These are phyloP conservation scores for Fallopia convolvulus DNA, from an alignment of 148 eudicot species.

Conservation along the genomic window DNA sequence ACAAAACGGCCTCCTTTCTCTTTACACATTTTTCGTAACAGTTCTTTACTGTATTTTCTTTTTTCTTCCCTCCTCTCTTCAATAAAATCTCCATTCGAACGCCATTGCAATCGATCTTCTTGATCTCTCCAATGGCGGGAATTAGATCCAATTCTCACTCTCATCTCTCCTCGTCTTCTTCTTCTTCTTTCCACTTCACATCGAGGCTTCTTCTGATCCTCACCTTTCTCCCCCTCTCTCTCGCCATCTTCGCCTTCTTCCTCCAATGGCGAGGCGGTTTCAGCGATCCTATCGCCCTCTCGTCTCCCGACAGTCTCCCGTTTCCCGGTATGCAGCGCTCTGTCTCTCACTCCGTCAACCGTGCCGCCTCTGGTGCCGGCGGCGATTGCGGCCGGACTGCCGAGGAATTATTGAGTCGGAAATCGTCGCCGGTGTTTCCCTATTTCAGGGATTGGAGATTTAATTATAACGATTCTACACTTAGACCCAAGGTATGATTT, in stretches of 20 bases:
- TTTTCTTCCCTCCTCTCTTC: neutral
- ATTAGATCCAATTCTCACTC: slow-evolving; percentile 35
- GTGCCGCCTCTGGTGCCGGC: slow-evolving; percentile 20
- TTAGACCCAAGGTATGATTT: slow-evolving; percentile 43
- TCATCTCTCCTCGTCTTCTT: slow-evolving; percentile 16
- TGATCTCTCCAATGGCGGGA: slow-evolving; percentile 47
- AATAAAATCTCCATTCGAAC: slow-evolving; percentile 2
- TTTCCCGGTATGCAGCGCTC: slow-evolving; percentile 34
- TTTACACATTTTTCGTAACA: slow-evolving; percentile 10
- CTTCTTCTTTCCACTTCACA: slow-evolving; percentile 16
- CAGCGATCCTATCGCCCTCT: slow-evolving; percentile 28
- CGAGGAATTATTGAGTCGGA: slow-evolving; percentile 29
- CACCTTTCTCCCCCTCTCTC: slow-evolving; percentile 34
- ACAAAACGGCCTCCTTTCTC: slow-evolving; percentile 21
- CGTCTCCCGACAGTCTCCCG: slow-evolving; percentile 19
- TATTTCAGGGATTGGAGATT: slow-evolving; percentile 52
- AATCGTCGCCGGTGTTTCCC: slow-evolving; percentile 42
- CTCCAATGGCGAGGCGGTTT: slow-evolving; percentile 54
- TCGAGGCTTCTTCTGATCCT: slow-evolving; percentile 35
- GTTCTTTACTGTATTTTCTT: neutral
- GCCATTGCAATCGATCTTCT: slow-evolving; percentile 8
- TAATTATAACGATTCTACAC: slow-evolving; percentile 27
- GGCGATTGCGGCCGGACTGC: slow-evolving; percentile 15
- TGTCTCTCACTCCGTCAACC: neutral
- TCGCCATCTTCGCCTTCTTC: slow-evolving; percentile 46